Conservation (phyloP, 495 filamentous ascomycete genomes). For the Chaetomium fimeti region DNA sequence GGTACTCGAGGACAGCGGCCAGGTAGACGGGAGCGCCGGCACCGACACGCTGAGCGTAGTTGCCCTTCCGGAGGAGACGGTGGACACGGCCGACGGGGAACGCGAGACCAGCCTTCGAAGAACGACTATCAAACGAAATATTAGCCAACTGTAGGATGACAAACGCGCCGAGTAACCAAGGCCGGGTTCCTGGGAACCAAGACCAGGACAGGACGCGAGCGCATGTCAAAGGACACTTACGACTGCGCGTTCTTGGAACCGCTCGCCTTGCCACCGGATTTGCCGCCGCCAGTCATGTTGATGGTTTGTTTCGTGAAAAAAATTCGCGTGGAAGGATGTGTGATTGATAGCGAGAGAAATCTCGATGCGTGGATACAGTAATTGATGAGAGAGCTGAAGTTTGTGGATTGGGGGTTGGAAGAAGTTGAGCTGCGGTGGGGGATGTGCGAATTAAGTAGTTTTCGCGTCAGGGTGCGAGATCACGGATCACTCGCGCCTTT, state of each 20-base stretch:
- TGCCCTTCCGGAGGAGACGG: conserved; percentile 98
- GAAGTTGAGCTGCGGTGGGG: conserved; percentile 44
- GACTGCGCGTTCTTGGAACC: conserved; percentile 96
- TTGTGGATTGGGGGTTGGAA: conserved; percentile 40
- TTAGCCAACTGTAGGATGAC: conserved; percentile 34
- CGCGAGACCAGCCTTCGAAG: conserved; percentile 97
- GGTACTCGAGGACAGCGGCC: conserved; percentile 96
- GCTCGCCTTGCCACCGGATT: conserved; percentile 97
- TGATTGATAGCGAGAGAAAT: conserved; percentile 33
- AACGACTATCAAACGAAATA: conserved; percentile 63
- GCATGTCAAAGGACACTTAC: conserved; percentile 56
- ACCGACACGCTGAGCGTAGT: conserved; percentile 99
- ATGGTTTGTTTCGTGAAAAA: conserved; percentile 39
- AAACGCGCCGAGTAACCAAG: conserved; percentile 29
- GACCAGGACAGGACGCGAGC: conserved; percentile 7
- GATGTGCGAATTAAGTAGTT: conserved; percentile 53
- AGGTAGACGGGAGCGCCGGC: conserved; percentile 98
- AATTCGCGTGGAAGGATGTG: conserved; percentile 35
- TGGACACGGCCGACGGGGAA: conserved; percentile 99
- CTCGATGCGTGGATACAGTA: conserved; percentile 21
- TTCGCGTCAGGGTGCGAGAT: conserved; percentile 50
- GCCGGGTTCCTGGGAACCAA: not conserved
- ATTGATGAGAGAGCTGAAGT: conserved; percentile 33
- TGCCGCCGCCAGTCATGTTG: conserved; percentile 99
- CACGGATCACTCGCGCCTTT: conserved; percentile 43